Evolutionary conservation across 1,284 basidiomycete species (phyloP), one percentile per base, ranked within the genome.

Genomic region (Trametes versicolor): DNA sequence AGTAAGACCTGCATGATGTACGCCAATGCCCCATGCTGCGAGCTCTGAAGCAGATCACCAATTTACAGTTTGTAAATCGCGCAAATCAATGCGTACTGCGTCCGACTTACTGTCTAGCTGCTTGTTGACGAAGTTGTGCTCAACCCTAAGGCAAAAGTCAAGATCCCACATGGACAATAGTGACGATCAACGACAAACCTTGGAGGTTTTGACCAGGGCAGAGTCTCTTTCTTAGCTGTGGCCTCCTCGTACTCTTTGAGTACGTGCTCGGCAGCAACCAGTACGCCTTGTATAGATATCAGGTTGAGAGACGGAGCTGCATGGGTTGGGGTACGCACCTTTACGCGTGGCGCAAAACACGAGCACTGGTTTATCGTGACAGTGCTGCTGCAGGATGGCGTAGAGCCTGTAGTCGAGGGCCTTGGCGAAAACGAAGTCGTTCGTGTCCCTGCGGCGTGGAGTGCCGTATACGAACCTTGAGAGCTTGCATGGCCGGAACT

Each of bases 281-380:
- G 78, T 0, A 90, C 89, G 2, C 90, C 93, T 91, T 32, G 63
- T 34, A 45, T 52, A 27, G 19, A 13, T n/a, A n/a, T 37, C 32
- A 63, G 10, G 51, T 55, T 58, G 21, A 15, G 62, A 27, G 50
- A 34, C 19, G 21, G 21, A 25, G 13, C 13, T 34, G 4, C 41
- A 43, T 23, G 36, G n/a, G 19, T 21, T 56, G 23, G 51, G 21
- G 7, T 5, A 65, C 67, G 63, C 73, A 91, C 94, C 87, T 83
- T 93, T 95, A 67, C 96, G 83, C 5, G 96, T 97, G 6, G 94
- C 83, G 69, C 91, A 93, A 74, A 98, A 98, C 4, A 98, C 80
- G 36, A 96, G 81, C 23, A 93, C 91, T 0, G 96, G 94, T 74
- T 94, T 95, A 25, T 90, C 87, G 4, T 82, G 79, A 0, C 91